Conservation (phyloP, 2,329 filamentous ascomycete genomes). For the Capronia coronata region DNA sequence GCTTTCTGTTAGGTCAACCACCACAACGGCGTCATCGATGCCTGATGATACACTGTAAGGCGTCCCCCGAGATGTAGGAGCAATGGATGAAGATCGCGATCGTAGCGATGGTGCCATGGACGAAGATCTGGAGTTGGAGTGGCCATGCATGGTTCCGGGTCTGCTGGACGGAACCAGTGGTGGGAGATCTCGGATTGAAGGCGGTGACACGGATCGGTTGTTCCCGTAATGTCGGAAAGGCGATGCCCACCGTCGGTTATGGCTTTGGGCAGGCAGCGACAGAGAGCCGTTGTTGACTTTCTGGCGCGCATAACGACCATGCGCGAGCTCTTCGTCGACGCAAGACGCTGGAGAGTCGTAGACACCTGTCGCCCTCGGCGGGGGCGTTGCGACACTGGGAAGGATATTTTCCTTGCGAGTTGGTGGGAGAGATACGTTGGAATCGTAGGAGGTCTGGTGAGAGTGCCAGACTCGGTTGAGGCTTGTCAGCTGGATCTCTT, state of each 20-base stretch:
- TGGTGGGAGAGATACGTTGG: constrained; percentile 15
- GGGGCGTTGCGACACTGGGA: constrained; percentile 19
- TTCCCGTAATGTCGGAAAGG: constrained; percentile 31
- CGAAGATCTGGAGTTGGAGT: constrained; percentile 40
- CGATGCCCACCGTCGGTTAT: constrained; percentile 36
- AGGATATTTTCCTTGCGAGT: constrained; percentile 15
- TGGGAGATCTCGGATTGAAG: constrained; percentile 41
- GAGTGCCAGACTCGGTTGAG: constrained; percentile 32
- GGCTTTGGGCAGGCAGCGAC: constrained; percentile 26
- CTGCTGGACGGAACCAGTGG: constrained; percentile 39
- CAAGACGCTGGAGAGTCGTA: constrained; percentile 31
- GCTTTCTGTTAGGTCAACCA: constrained; percentile 27
- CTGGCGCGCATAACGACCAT: constrained; percentile 32
- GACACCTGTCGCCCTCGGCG: constrained; percentile 27
- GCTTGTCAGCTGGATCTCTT: constrained; percentile 43
- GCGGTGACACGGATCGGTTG: constrained; percentile 39
- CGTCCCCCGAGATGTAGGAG: constrained; percentile 38
- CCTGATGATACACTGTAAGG: constrained; percentile 39
- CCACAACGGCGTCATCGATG: constrained; percentile 27
- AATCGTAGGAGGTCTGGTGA: constrained; percentile 27
- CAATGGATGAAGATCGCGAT: constrained; percentile 38
- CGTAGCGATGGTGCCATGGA: constrained; percentile 40
- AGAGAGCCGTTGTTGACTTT: constrained; percentile 22
- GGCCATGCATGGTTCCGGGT: constrained; percentile 36
- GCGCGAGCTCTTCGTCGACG: constrained; percentile 30